Base-by-base conservation (phyloP, 352 stramenopile species). In the Phytophthora chlamydospora region DNA sequence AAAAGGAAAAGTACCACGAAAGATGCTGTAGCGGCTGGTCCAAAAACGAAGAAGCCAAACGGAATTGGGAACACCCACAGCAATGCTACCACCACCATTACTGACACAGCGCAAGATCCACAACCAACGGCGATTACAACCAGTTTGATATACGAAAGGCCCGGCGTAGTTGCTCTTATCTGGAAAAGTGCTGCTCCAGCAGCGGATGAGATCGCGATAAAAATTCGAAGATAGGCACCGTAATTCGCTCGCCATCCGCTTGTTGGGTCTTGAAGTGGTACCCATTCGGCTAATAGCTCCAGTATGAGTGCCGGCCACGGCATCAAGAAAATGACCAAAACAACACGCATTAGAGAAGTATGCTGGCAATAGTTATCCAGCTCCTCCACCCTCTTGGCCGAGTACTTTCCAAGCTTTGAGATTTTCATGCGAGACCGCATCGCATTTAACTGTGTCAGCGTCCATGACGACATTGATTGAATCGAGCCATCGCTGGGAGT, bases 201-300 rank as follows among this genome's bases (percentile, higher is more conserved):
- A 39, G 35, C 45, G 2, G 24, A 58, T 0, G 16, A 13, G 48
- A 62, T 36, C 19, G 34, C 36, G 31, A 57, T 46, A 24, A 39
- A 61, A 12, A 62, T 7, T n/a, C 51, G 43, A 1, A 62, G 21
- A 2, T 32, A 58, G 0, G 32, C 50, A 1, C 51, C 59, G 19
- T 49, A 58, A 31, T 68, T 62, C 14, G 19, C 31, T 40, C 52
- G 53, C 51, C 11, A 52, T 12, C 51, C 51, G 7, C 38, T 19
- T n/a, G 49, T 33, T 33, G 51, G 59, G 10, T 68, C 38, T 62
- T 68, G 29, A 32, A 68, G 45, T 4, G 59, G 59, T 27, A 66
- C 50, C 16, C 44, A 60, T 56, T 62, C 51, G 7, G 13, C n/a
- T 3, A 62, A 16, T 12, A 68, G 32, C 16, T 57, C 59, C 9